Conservation (phyloP, 345 rosid genomes). For the Populus ilicifolia region DNA sequence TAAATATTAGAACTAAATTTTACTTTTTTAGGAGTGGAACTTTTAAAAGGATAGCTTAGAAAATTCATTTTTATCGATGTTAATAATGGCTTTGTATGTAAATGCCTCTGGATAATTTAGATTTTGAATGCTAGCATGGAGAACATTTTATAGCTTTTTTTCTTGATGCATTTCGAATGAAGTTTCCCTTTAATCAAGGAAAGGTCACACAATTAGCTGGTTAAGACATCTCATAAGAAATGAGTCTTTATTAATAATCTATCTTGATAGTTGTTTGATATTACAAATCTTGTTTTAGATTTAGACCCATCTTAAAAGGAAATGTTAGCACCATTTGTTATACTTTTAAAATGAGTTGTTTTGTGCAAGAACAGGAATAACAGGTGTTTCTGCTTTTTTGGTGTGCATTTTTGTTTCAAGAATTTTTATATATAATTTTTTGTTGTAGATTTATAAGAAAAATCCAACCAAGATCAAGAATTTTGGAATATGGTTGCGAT, state of each 20-base stretch:
- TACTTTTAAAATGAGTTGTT: not conserved
- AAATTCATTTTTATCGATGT: not conserved
- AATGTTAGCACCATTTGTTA: not conserved
- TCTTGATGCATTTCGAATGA: too few relatives aligned
- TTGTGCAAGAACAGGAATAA: not conserved
- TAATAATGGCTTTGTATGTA: not conserved
- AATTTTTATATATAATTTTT: not conserved
- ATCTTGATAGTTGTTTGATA: not conserved
- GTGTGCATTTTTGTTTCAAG: not conserved
- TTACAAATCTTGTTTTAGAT: not conserved
- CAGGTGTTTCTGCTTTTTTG: not conserved
- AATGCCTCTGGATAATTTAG: too few relatives aligned
- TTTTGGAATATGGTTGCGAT: conserved; percentile 56
- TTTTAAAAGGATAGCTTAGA: not conserved
- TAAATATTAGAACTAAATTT: not conserved
- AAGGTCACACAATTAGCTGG: not conserved
- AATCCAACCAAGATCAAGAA: conserved; percentile 57
- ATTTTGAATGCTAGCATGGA: too few relatives aligned
- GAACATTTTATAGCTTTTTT: too few relatives aligned
- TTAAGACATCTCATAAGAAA: too few relatives aligned
- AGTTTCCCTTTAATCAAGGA: not conserved
- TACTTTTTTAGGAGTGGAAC: not conserved
- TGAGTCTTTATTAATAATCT: too few relatives aligned
- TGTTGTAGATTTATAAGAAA: conserved; percentile 51
- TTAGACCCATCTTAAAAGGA: not conserved